Conservation (phyloP, 176 grass and related monocot species). For the Rhynchospora tenuis region DNA sequence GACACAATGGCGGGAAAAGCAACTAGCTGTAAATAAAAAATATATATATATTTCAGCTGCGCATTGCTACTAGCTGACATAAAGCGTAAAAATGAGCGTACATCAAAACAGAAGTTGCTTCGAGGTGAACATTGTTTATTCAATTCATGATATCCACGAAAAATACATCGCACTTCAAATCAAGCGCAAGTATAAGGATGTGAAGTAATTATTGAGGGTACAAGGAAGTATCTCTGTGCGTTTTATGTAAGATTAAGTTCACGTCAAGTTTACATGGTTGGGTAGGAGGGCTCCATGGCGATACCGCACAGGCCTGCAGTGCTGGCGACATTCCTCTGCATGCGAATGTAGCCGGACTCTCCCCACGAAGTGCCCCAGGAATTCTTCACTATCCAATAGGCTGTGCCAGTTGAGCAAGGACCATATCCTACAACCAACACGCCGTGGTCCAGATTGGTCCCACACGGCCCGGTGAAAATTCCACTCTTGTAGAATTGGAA, state of each 20-base stretch:
- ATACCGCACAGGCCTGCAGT: slow-evolving; percentile 63
- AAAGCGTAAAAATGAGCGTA: too few relatives aligned
- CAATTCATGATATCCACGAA: too few relatives aligned
- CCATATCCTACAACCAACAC: slow-evolving; percentile 30
- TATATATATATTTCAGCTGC: too few relatives aligned
- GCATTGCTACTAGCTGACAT: too few relatives aligned
- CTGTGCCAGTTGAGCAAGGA: slow-evolving; percentile 28
- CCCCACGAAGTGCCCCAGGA: slow-evolving; percentile 24
- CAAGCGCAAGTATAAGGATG: too few relatives aligned
- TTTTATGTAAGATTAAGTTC: not conserved
- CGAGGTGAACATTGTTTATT: too few relatives aligned
- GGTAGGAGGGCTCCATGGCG: slow-evolving; percentile 57
- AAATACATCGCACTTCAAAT: too few relatives aligned
- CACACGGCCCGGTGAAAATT: slow-evolving; percentile 57
- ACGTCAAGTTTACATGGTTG: slow-evolving; percentile 28
- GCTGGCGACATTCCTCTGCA: slow-evolving; percentile 61
- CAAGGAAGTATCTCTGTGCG: not conserved
- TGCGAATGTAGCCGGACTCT: slow-evolving; percentile 51
- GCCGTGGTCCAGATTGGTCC: slow-evolving; percentile 60
- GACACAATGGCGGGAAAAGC: too few relatives aligned
- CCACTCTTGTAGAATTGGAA: too few relatives aligned
- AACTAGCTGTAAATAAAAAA: too few relatives aligned
- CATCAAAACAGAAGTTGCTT: too few relatives aligned
- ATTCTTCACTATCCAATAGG: slow-evolving; percentile 87
- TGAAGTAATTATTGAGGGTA: too few relatives aligned